Evolutionary conservation across 75 land plant species (phyloP), one percentile per base, ranked within the genome.

Genomic region (Sequoia sempervirens): DNA sequence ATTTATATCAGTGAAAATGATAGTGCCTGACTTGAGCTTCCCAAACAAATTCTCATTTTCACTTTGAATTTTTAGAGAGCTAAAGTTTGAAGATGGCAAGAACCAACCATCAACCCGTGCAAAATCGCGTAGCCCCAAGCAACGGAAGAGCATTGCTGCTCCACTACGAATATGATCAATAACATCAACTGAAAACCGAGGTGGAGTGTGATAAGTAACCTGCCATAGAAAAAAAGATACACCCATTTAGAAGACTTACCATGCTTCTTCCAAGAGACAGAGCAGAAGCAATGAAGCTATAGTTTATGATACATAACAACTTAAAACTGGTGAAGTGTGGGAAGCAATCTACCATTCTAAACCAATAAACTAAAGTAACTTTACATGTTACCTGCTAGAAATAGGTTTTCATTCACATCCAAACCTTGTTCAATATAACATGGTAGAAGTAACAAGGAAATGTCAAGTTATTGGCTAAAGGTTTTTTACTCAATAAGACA

Each of bases 101-200:
- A 90, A 91, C 96, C 96, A 95, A 46, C 96, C 96, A 92, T 95
- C 96, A 47, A 95, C 88, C n/a, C 96, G 89, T 72, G 96, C 96
- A 92, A 95, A 92, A 87, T 95, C 95, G 75, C 88, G 89, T 47
- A 95, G 85, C 68, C 88, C 88, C 87, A 95, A 88, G 20, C 70
- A 46, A 80, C 85, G 46, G 80, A 95, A 95, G 14, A 95, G 69
- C 64, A 83, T 50, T 26, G 89, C 86, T 50, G 95, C 96, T 32
- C 94, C 96, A 83, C 87, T 53, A 80, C 96, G 92, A 80, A 95
- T 93, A 69, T 68, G 85, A 43, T 89, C 87, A 43, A 93, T 93
- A 4, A 87, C 86, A 78, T 89, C 89, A 38, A 86, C 68, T 80
- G 92, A 86, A 82, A 95, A 95, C 11, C 94, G 93, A 26, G 96